A percentile compares a stretch with the other conserved stretches of the same genome.
Evolutionary conservation across 345 rosid species (phyloP).

Genomic region (Brassica cretica): DNA sequence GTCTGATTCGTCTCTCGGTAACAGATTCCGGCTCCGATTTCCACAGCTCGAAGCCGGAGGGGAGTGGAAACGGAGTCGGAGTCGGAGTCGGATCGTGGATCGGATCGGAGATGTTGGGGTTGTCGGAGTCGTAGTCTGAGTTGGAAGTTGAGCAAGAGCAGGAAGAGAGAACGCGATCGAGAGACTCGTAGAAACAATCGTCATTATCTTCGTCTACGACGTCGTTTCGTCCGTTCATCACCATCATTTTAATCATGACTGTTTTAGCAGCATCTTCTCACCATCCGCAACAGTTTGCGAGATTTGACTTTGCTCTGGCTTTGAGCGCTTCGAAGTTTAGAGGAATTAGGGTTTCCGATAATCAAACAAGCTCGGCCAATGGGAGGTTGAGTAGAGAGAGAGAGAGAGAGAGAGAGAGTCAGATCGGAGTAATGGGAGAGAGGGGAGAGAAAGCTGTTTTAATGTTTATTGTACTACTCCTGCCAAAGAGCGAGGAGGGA

Average conservation of each 20-base stretch:
- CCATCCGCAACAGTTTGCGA: background rate
- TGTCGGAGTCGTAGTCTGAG: slow-evolving; percentile 57
- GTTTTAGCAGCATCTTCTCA: slow-evolving; percentile 29
- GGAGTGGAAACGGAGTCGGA: slow-evolving; percentile 40
- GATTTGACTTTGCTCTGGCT: background rate
- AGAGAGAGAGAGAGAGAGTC: slow-evolving; percentile 23
- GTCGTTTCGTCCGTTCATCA: slow-evolving; percentile 34
- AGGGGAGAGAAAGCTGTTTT: slow-evolving; percentile 23
- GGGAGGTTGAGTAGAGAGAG: slow-evolving; percentile 24
- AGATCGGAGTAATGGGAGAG: slow-evolving; percentile 45
- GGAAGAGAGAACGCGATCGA: slow-evolving; percentile 72
- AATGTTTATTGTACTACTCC: slow-evolving; percentile 24
- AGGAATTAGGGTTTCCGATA: slow-evolving; percentile 37
- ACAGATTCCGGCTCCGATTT: slow-evolving; percentile 78
- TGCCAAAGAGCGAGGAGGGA: slow-evolving; percentile 18
- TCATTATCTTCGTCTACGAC: slow-evolving; percentile 44
- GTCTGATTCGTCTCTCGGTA: slow-evolving; percentile 65
- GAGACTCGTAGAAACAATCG: slow-evolving; percentile 75
- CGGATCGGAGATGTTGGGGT: slow-evolving; percentile 35
- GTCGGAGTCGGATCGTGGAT: slow-evolving; percentile 37
- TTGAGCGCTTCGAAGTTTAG: slow-evolving; percentile 14
- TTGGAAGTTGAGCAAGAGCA: slow-evolving; percentile 67
- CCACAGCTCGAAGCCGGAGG: slow-evolving; percentile 72
- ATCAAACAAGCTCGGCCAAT: slow-evolving; percentile 34
- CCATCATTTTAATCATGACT: slow-evolving; percentile 31